Conservation (phyloP, 805 yeast species). For the Sugiyamaella chiloensis region DNA sequence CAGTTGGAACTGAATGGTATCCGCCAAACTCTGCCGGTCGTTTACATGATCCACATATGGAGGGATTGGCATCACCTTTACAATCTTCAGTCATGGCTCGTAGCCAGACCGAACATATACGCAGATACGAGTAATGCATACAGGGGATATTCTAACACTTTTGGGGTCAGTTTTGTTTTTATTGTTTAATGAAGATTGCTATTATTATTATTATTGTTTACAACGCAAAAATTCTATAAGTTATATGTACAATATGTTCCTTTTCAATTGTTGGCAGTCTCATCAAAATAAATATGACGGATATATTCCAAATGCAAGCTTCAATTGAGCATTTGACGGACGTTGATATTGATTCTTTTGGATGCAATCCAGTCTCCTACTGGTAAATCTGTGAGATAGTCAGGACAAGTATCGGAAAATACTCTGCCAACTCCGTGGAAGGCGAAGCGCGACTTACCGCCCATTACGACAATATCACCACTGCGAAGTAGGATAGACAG, state of each 20-base stretch:
- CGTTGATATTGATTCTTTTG: conserved; percentile 40
- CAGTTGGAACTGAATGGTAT: conserved; percentile 10
- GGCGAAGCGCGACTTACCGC: conserved; percentile 39
- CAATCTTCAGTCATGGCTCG: conserved; percentile 11
- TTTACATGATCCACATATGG: not conserved
- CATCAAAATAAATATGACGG: too few relatives aligned
- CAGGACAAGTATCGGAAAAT: conserved; percentile 35
- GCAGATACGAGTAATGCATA: conserved; percentile 4
- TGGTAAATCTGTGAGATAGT: conserved; percentile 17
- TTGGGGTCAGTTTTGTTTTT: too few relatives aligned
- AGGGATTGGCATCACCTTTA: conserved; percentile 7
- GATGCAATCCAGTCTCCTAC: conserved; percentile 33
- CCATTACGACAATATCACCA: conserved; percentile 43
- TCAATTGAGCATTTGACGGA: conserved; percentile 41
- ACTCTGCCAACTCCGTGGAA: conserved; percentile 44
- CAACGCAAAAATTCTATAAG: too few relatives aligned
- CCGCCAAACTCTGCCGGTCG: conserved; percentile 11
- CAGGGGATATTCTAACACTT: too few relatives aligned
- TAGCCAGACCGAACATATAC: conserved; percentile 13
- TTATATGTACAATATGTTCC: too few relatives aligned
- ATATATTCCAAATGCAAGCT: too few relatives aligned
- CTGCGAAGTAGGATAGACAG: conserved; percentile 35
- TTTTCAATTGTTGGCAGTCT: too few relatives aligned
- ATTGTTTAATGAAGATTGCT: too few relatives aligned
- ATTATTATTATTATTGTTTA: too few relatives aligned